Evolutionary conservation across 2,329 filamentous ascomycete species (phyloP).

Genomic region (Blumeria graminis): DNA sequence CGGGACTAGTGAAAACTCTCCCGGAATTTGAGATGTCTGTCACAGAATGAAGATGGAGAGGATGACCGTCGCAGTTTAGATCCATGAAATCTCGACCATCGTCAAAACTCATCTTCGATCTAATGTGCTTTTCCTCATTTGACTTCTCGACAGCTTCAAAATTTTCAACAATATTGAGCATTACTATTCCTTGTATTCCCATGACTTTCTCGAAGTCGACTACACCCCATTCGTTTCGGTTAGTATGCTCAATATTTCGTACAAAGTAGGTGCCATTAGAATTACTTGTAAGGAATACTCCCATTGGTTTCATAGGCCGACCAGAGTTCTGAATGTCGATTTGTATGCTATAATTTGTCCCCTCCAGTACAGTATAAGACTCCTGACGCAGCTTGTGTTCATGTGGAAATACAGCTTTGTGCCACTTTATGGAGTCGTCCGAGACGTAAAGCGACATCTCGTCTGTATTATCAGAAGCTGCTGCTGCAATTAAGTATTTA

Average conservation of each 20-base stretch:
- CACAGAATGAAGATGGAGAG: conserved; percentile 76
- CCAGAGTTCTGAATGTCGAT: conserved; percentile 61
- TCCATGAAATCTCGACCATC: conserved; percentile 69
- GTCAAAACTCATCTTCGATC: conserved; percentile 77
- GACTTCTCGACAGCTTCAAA: conserved; percentile 44
- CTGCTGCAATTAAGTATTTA: conserved; percentile 65
- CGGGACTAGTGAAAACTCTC: conserved; percentile 76
- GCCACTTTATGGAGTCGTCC: conserved; percentile 64
- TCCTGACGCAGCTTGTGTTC: conserved; percentile 61
- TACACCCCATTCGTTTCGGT: conserved; percentile 48
- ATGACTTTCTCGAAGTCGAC: conserved; percentile 93
- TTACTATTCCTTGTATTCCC: conserved; percentile 73
- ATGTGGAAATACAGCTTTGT: conserved; percentile 68
- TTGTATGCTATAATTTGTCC: conserved; percentile 94
- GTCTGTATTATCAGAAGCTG: conserved; percentile 52
- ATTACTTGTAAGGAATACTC: conserved; percentile 81
- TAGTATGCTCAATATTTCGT: conserved; percentile 76
- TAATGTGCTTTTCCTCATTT: conserved; percentile 37
- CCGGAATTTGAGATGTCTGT: conserved; percentile 65
- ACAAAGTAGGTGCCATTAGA: conserved; percentile 95
- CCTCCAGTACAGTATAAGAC: conserved; percentile 83
- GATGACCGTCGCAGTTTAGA: conserved; percentile 38
- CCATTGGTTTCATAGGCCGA: conserved; percentile 44
- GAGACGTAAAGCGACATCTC: conserved; percentile 86
- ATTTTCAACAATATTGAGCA: conserved; percentile 79